Evolutionary conservation across 768 basidiomycete genomes (phyloP).

Genomic region (Myochromella boudieri): DNA sequence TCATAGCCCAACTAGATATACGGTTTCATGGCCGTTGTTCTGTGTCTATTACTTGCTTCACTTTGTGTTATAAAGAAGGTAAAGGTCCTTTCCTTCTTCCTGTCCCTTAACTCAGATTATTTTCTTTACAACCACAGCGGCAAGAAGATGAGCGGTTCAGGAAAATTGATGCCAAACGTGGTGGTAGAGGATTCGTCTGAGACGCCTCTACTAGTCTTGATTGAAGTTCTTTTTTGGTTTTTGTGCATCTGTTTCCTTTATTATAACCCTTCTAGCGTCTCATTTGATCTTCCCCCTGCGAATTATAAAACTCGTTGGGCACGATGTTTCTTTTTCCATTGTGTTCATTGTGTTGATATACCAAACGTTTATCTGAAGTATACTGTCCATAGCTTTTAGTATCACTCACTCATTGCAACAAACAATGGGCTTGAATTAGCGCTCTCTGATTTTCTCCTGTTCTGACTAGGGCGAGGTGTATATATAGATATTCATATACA

Average conservation of each 20-base stretch:
- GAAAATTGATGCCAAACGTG: conserved; percentile 87
- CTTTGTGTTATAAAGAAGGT: conserved; percentile 87
- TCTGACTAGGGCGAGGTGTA: too few species aligned
- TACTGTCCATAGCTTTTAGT: too few species aligned
- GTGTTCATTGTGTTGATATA: too few species aligned
- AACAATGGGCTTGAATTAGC: too few species aligned
- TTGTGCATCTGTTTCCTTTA: background rate
- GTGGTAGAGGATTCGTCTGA: conserved; percentile 84
- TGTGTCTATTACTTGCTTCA: conserved; percentile 74
- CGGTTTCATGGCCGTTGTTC: conserved; percentile 80
- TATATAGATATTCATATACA: too few species aligned
- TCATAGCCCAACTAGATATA: conserved; percentile 50
- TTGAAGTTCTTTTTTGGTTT: background rate
- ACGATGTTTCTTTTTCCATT: background rate
- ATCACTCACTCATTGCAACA: too few species aligned
- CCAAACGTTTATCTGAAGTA: too few species aligned
- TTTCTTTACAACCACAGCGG: conserved; percentile 44
- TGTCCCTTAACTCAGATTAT: background rate
- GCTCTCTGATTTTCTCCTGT: too few species aligned
- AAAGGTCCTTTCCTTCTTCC: conserved; percentile 2
- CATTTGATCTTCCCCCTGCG: background rate
- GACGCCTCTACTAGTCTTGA: conserved; percentile 1
- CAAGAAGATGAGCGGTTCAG: conserved; percentile 82
- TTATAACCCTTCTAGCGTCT: background rate
- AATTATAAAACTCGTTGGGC: conserved; percentile 6